phyloP scores from a whole-genome alignment of 371 early-diverging fungal genomes.

The Saksenaea vasiformis region DNA sequence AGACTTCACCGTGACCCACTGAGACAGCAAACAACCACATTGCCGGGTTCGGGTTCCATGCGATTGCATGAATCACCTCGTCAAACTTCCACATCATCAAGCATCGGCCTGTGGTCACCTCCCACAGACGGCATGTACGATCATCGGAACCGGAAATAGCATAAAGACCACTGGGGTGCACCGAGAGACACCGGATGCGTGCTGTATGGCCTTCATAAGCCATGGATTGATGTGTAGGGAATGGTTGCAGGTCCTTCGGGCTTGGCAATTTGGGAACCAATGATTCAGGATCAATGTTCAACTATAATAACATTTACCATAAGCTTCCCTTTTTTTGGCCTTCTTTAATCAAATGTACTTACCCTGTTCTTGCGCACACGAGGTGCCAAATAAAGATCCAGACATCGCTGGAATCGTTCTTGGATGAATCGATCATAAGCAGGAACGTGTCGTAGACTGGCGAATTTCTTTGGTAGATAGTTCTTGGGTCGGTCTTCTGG shows the following conservation, averaged over 20 bases:
- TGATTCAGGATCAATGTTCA: slow-evolving; percentile 90
- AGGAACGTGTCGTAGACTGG: slow-evolving; percentile 82
- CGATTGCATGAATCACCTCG: slow-evolving; percentile 68
- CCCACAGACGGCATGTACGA: slow-evolving; percentile 88
- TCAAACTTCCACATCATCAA: slow-evolving; percentile 74
- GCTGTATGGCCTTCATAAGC: slow-evolving; percentile 81
- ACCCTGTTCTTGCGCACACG: slow-evolving; percentile 84
- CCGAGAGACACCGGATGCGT: slow-evolving; percentile 79
- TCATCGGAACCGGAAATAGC: slow-evolving; percentile 90
- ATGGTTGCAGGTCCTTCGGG: slow-evolving; percentile 94
- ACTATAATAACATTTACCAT: slow-evolving; percentile 25
- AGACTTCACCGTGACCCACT: slow-evolving; percentile 55
- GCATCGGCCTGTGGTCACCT: slow-evolving; percentile 88
- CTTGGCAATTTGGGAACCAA: slow-evolving; percentile 95
- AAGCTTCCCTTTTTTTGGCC: background rate
- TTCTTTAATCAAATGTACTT: slow-evolving; percentile 5
- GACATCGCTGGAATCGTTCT: slow-evolving; percentile 94
- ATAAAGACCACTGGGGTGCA: slow-evolving; percentile 92
- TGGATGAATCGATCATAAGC: slow-evolving; percentile 85
- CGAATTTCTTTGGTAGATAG: slow-evolving; percentile 84
- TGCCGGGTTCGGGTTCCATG: slow-evolving; percentile 89
- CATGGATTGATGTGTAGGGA: slow-evolving; percentile 83
- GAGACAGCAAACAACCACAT: slow-evolving; percentile 82
- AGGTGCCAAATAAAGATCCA: slow-evolving; percentile 96
- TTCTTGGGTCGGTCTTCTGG: slow-evolving; percentile 79